A percentile compares a stretch with the other conserved stretches of the same genome.
Conservation (phyloP, 495 filamentous ascomycete genomes). For the Echria macrotheca region DNA sequence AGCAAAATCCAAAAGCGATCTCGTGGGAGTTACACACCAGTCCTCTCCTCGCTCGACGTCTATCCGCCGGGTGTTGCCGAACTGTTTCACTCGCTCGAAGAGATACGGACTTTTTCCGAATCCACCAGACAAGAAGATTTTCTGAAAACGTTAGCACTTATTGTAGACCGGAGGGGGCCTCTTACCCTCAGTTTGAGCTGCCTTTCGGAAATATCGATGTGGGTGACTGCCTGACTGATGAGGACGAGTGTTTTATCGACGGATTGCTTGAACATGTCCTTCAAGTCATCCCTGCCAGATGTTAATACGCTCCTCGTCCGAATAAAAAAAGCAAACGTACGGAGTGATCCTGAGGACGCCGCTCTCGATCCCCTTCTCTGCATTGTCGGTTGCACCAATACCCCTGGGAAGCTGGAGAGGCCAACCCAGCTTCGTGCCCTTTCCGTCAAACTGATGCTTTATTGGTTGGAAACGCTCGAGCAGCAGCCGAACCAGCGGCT, state of each 20-base stretch:
- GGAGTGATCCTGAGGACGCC: slow-evolving; percentile 18
- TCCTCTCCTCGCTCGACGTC: slow-evolving; percentile 19
- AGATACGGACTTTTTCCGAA: slow-evolving; percentile 23
- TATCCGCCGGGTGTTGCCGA: slow-evolving; percentile 12
- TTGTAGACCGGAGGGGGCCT: too few relatives aligned
- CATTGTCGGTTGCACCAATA: neutral
- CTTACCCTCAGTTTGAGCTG: too few relatives aligned
- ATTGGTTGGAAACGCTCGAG: slow-evolving; percentile 24
- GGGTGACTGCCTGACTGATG: slow-evolving; percentile 16
- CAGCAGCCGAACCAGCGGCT: slow-evolving; percentile 17
- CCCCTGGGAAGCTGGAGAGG: slow-evolving; percentile 1
- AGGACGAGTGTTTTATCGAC: slow-evolving; percentile 23
- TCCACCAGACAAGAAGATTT: slow-evolving; percentile 24
- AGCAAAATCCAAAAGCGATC: neutral
- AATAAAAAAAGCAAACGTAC: neutral
- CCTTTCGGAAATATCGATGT: too few relatives aligned
- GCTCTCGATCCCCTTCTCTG: slow-evolving; percentile 7
- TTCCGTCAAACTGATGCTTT: slow-evolving; percentile 20
- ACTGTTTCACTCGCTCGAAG: slow-evolving; percentile 13
- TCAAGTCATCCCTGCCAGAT: slow-evolving; percentile 15
- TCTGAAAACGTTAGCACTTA: slow-evolving; percentile 4
- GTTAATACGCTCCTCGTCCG: neutral
- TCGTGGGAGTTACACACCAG: slow-evolving; percentile 7
- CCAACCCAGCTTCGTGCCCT: neutral
- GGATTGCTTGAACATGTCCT: slow-evolving; percentile 16